Base-by-base conservation (phyloP, 306 rosid species). In the Fragaria nilgerrensis region DNA sequence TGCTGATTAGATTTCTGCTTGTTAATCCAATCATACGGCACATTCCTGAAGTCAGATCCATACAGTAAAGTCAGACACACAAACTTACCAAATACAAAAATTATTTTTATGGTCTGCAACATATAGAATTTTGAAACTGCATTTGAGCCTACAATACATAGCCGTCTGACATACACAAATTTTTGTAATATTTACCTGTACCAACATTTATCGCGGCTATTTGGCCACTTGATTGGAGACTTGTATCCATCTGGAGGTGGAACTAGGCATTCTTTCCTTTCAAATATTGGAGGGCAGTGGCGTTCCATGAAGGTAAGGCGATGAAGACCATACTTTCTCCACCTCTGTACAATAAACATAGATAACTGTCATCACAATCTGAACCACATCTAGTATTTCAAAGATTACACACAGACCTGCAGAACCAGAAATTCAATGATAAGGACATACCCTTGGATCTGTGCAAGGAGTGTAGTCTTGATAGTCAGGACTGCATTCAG, bases 381-480 rank as follows among this genome's bases (percentile, higher is more conserved):
- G 61, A 43, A 65, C 39, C 13, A 45, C 37, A 63, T 59, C 48
- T 29, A 48, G 23, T 22, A 23, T 32, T 9, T 19, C 23, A 37
- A 41, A 63, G 56, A 73, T 68, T 41, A 62, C 63, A 48, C 29
- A 72, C 78, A 61, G 22, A 34, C 12, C 37, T 34, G 68, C n/a
- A 59, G 5, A 49, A 82, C 75, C 44, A 41, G 49, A 83, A 48
- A 64, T 72, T 17, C 34, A 47, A 82, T 56, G 70, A 80, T 36
- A 48, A 25, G 68, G 32, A 7, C 75, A 39, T 91, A 96, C 99
- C 96, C 78, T 92, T 73, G 99, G 99, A 90, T 96, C 96, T 53
- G 98, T 96, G 93, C 99, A 96, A 15, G 99, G 99, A 61, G 99
- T 96, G 82, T 88, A 93, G 85, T 88, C 99, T 83, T 96, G 99